phyloP scores from a whole-genome alignment of 225 moss, liverwort and hornwort species.

The Sphagnum tenellum region DNA sequence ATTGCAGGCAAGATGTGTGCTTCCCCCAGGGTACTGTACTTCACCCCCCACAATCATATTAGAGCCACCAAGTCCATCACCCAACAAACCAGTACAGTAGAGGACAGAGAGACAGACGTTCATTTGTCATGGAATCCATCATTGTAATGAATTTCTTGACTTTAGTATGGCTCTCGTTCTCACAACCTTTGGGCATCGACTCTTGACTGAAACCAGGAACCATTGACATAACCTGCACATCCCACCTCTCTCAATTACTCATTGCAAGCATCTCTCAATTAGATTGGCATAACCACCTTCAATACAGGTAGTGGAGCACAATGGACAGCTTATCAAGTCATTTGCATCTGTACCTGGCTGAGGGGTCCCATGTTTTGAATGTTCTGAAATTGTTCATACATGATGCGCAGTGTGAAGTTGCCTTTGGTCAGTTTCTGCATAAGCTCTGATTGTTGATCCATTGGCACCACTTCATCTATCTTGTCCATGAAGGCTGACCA shows the following conservation, averaged over 20 bases:
- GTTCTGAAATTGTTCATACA: slow-evolving; percentile 45
- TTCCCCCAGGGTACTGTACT: too few species aligned
- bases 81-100: too few species aligned
- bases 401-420: slow-evolving; percentile 36
- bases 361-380: slow-evolving; percentile 44
- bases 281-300: too few species aligned
- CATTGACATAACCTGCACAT: slow-evolving; percentile 45
- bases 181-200: slow-evolving; percentile 45
- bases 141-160: slow-evolving; percentile 46
- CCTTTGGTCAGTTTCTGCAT: slow-evolving; percentile 41
- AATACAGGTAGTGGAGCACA: too few species aligned
- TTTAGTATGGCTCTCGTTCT: slow-evolving; percentile 42
- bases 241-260: slow-evolving; percentile 1
- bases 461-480: slow-evolving; percentile 45
- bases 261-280: too few species aligned
- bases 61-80: too few species aligned
- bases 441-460: slow-evolving; percentile 47
- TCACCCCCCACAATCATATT: too few species aligned
- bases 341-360: slow-evolving; percentile 18
- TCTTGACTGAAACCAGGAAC: slow-evolving; percentile 46
- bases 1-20: too few species aligned
- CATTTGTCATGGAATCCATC: slow-evolving; percentile 52
- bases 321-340: too few species aligned
- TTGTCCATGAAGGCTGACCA: slow-evolving; percentile 51
- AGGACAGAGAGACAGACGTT: slow-evolving; percentile 9